Conservation (phyloP, 768 basidiomycete species). For the Lentinula sp. region DNA sequence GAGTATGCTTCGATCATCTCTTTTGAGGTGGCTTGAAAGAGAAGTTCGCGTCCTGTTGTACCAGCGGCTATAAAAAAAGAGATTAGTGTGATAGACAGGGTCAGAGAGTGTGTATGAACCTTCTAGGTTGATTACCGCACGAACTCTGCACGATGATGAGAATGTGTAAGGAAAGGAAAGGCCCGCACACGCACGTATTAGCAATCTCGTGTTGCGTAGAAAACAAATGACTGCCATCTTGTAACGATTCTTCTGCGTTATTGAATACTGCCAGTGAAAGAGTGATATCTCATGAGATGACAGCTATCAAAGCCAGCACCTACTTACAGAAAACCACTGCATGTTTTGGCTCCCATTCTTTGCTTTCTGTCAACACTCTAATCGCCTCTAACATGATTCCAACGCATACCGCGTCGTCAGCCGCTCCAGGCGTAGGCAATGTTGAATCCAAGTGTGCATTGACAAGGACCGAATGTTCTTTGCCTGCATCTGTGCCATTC, state of each 20-base stretch:
- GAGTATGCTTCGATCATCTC: constrained; percentile 93
- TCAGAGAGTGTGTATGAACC: constrained; percentile 31
- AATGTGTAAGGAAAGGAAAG: neutral
- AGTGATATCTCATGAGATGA: neutral
- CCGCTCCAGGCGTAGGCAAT: constrained; percentile 81
- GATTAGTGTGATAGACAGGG: neutral
- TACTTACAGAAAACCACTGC: constrained; percentile 74
- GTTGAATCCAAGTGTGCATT: constrained; percentile 91
- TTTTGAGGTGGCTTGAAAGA: constrained; percentile 94
- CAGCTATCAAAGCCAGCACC: neutral
- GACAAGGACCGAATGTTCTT: constrained; percentile 79
- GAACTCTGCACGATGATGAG: constrained; percentile 42
- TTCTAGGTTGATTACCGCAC: constrained; percentile 88
- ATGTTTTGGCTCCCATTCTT: constrained; percentile 47
- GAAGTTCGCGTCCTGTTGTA: constrained; percentile 76
- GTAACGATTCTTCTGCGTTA: constrained; percentile 85
- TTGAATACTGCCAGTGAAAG: constrained; percentile 68
- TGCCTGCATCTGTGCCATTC: constrained; percentile 62
- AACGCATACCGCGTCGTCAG: constrained; percentile 83
- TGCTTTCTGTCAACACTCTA: constrained; percentile 52
- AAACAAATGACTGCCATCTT: constrained; percentile 92
- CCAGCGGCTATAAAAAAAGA: constrained; percentile 59
- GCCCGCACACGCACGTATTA: constrained; percentile 44
- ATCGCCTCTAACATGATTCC: constrained; percentile 91
- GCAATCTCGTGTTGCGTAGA: constrained; percentile 82